Evolutionary conservation across 1,284 basidiomycete species (phyloP), one percentile per base, ranked within the genome.

Genomic region (Sporisorium graminicola): DNA sequence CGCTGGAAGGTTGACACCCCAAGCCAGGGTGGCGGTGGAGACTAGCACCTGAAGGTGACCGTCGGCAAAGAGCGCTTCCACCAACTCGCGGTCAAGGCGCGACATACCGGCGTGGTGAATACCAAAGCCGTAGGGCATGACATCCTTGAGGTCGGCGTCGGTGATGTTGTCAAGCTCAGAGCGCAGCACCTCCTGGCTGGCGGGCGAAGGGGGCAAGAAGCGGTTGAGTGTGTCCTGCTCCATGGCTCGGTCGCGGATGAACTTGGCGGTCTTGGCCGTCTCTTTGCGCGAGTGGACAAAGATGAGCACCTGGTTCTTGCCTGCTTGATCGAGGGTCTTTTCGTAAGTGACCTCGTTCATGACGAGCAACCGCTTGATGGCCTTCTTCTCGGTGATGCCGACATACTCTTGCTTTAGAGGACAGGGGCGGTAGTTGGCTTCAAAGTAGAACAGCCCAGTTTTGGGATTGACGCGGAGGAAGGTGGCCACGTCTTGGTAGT

Each of bases 341-440:
- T 99, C 96, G 88, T 99, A 99, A 86, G 95, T 97, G 44, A 99
- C 95, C 86, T 99, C 95, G 87, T 99, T 99, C 90, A 95, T 96
- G 71, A 98, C 92, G 85, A 98, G 95, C 84, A 96, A 93, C 5
- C 97, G 91, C 87, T 97, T 98, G 89, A 99, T 98, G 0, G 97
- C 97, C 87, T 98, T 99, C 89, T 98, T 98, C 88, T 99, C 97
- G 0, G 96, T 98, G 73, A 99, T 92, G 71, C 97, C 97, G 74
- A 99, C 91, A 86, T 98, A 98, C 83, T 98, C 94, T 81, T 98
- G 95, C 85, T 96, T 94, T 40, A 99, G 91, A 1, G 92, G 93
- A 83, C 96, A 98, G 12, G 97, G 97, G 51, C 97, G 90, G 94
- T 0, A 94, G 91, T 0, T 94, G 91, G 82, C 53, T 50, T 99